Base-by-base conservation (phyloP, 352 stramenopile genomes). In the Phytopythium cucurbitacearum region DNA sequence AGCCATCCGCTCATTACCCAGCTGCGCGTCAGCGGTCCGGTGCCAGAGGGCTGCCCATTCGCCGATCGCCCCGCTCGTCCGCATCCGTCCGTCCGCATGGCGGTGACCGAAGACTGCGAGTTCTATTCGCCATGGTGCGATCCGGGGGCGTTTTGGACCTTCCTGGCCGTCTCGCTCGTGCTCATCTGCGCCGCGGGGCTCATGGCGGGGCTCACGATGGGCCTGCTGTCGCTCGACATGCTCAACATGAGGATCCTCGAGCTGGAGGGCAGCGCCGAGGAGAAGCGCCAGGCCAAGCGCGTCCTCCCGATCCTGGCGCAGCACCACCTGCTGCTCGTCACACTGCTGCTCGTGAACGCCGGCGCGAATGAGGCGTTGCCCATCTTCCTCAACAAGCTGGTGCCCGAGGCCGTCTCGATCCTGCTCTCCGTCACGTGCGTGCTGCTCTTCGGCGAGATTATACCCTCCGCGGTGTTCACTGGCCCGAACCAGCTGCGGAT, bases 391-490 rank as follows among this genome's bases (percentile, higher is more conserved):
- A 94, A 95, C 65, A 77, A 89, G 42, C 54, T 98, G 40, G 71
- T 98, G 36, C 72, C 89, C 0, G 75, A 93, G 50, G 70, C 73
- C 21, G 59, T 95, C 9, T 96, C 95, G 10, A 93, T 99, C 59
- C 62, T 98, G n/a, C 69, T 98, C n/a, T 98, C 91, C 5, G 94
- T 98, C 3, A 98, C 91, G 0, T 83, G 96, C 15, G 90, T 99
- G 34, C 70, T 99, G 13, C 59, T 98, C 33, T 98, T 98, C 67
- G 95, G 95, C 6, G 96, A 99, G 62, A 98, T 99, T 57, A 76
- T 99, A n/a, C 95, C 95, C 9, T 96, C 80, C 1, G 95, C 95
- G 0, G 66, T 98, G 6, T 99, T 98, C 59, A 99, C 94, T 3
- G 94, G 95, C 0, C 93, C 91, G 6, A 82, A 95, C 62, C 94